These are phyloP conservation scores for Conticribra guillardii DNA, from an alignment of 108 stramenopile species.

Conservation along the genomic window DNA sequence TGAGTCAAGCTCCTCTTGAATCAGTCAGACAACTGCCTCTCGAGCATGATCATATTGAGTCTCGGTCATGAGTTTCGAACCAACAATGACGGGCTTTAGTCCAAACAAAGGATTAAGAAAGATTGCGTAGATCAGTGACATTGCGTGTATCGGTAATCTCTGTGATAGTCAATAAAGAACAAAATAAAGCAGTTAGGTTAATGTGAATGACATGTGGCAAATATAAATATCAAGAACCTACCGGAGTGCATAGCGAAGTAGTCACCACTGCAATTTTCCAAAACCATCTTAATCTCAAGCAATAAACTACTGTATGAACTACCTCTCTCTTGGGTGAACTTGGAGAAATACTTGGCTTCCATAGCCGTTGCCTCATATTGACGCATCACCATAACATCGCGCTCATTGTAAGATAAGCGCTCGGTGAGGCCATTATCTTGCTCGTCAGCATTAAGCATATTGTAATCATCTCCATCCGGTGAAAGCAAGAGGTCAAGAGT, in stretches of 20 bases:
- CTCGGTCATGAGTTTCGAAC: too few species aligned
- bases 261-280: neutral
- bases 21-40: too few species aligned
- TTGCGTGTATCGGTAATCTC: too few species aligned
- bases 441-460: neutral
- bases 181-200: too few species aligned
- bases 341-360: neutral
- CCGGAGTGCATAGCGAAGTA: constrained; percentile 1
- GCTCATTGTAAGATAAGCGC: neutral
- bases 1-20: too few species aligned
- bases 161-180: too few species aligned
- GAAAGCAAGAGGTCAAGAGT: neutral
- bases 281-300: neutral
- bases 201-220: too few species aligned
- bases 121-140: too few species aligned
- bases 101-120: too few species aligned
- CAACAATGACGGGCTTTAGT: too few species aligned
- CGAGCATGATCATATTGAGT: too few species aligned
- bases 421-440: neutral
- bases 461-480: constrained; percentile 6
- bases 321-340: constrained; percentile 11
- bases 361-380: constrained; percentile 9
- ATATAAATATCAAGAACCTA: too few species aligned
- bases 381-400: constrained; percentile 1
- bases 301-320: neutral